Evolutionary conservation across 2,329 filamentous ascomycete genomes (phyloP).

Genomic region (Rutstroemia sp.): DNA sequence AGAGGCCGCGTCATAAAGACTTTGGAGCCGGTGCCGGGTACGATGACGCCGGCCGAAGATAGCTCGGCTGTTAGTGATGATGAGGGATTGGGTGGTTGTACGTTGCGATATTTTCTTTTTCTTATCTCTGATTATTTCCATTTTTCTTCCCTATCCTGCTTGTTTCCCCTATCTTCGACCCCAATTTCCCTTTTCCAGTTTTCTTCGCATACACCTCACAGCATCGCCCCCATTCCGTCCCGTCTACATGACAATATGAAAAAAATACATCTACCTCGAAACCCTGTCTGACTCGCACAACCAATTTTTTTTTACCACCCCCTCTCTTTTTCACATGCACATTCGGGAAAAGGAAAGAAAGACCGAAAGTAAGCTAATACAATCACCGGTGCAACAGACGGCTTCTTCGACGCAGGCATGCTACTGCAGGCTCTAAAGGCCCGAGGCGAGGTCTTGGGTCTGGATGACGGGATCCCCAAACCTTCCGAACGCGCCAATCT

Average conservation of each 20-base stretch:
- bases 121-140: not conserved
- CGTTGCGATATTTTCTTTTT: constrained; percentile 37
- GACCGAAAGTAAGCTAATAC: not conserved
- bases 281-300: not conserved
- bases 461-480: constrained; percentile 39
- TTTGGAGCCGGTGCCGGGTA: constrained; percentile 40
- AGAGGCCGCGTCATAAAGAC: constrained; percentile 66
- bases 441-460: constrained; percentile 47
- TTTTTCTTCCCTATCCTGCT: constrained; percentile 4
- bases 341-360: not conserved
- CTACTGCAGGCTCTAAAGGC: constrained; percentile 80
- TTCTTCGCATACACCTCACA: constrained; percentile 6
- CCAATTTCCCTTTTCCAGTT: constrained; percentile 1
- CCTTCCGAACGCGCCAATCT: constrained; percentile 53
- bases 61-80: constrained; percentile 70
- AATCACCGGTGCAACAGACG: constrained; percentile 50
- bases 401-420: constrained; percentile 97
- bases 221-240: not conserved
- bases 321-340: not conserved
- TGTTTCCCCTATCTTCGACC: not conserved
- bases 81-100: constrained; percentile 89
- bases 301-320: too few species aligned
- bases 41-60: constrained; percentile 58
- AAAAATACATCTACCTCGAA: not conserved
- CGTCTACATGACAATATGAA: not conserved